Base-by-base conservation (phyloP, 83 land plant species). In the Diphasiastrum complanatum region DNA sequence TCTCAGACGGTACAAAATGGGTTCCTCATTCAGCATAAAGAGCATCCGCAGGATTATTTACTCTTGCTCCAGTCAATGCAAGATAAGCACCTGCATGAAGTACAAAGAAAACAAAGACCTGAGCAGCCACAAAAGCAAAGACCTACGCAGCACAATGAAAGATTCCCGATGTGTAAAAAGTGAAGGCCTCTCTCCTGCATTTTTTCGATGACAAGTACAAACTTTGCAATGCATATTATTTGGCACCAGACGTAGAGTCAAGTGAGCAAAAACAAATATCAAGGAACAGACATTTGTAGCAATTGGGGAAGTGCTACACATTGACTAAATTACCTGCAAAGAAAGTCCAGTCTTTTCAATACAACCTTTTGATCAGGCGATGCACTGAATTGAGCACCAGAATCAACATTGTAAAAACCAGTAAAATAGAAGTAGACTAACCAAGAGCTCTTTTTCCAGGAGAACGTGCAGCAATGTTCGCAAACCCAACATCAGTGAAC, bases 401-500 rank as follows among this genome's bases (percentile, higher is more conserved):
- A n/a, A n/a, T n/a, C n/a, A n/a, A n/a, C n/a, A n/a, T n/a, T n/a
- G n/a, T 31, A 51, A 27, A 22, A 65, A 24, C 4, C 36, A 4
- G 30, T 19, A 16, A 45, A 33, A 29, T 47, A 27, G 12, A 33
- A 49, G 33, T 38, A 20, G 40, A 28, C 75, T 61, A 76, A 92
- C 98, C 98, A 58, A 85, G 68, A 47, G 98, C 78, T 45, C 98
- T 96, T 49, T 60, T 70, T 71, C 96, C 98, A 61, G 96, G 91
- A 69, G 76, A 72, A 30, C 72, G 62, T 70, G 96, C 90, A 19
- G 88, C 88, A 50, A 85, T 85, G 45, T 77, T 76, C 49, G 98
- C 73, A 79, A 92, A 92, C 12, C 98, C 98, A 71, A 89, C 96
- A 72, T 92, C 98, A 23, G 98, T 96, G 50, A 89, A 92, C 45